Base-by-base conservation (phyloP, 495 filamentous ascomycete species). In the Penicillium macrosclerotiorum region DNA sequence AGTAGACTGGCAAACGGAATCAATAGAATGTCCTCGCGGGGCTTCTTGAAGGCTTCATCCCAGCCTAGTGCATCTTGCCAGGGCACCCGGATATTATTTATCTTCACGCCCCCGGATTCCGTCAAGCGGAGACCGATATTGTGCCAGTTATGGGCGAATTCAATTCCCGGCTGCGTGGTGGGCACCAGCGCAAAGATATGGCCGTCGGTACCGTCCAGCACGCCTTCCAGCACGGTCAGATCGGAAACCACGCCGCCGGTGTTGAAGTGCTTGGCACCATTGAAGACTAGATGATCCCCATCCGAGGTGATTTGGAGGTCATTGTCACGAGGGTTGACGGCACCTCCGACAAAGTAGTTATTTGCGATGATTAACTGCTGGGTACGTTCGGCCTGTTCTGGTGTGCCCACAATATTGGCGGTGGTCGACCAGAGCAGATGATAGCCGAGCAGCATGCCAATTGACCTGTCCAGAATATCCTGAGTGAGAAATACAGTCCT, bases 281-380 rank as follows among this genome's bases (percentile, higher is more conserved):
- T 75, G 64, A 79, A 83, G 19, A 78, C 64, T 20, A 83, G 54
- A 8, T 74, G 47, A 6, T 75, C 70, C 8, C 76, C 78, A 29
- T 75, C 69, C 8, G 62, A 53, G 9, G 67, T 76, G 50, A 81
- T 79, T 32, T 67, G 74, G 17, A 79, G 63, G 49, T 84, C 78
- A 34, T 59, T 75, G 51, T 83, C 78, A 9, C 81, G 71, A 8
- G 80, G 79, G 56, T 84, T 84, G 34, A 84, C 80, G 6, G 80
- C 80, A n/a, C 70, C 80, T 14, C 80, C 80, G 19, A 84, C 67
- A 45, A 79, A 82, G 61, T 79, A 81, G 58, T 83, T 82, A 52
- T 77, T 77, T 29, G 63, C 46, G 47, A 80, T 72, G 47, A 83
- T 80, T 36, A 73, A 42, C 37, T 76, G 53, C 35, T 78, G 68